Evolutionary conservation across 257 asterid genomes (phyloP), one percentile per base, ranked within the genome.

Genomic region (Capsicum baccatum): DNA sequence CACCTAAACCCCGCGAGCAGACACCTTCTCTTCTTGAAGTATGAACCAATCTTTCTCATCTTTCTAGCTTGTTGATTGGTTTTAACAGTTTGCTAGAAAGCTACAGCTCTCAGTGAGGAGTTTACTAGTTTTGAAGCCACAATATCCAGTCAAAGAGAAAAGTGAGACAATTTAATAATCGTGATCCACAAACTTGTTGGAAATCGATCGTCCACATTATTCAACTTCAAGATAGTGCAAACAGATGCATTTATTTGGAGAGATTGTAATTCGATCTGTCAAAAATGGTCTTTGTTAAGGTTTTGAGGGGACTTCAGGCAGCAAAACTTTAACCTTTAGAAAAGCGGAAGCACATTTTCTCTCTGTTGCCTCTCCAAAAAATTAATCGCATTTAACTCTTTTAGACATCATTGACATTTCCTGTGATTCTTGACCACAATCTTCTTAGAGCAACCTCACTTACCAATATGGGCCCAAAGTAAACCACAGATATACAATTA

Each of bases 401-500:
- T 54, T 76, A 3, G 81, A 52, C 12, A 76, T 76, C 44, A 12
- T 54, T 52, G 8, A 76, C 50, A 52, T 14, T 21, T 54, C 58
- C 81, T 13, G 2, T 4, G 14, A 76, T 26, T 76, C 62, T 74
- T 4, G 47, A 76, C 13, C 44, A 52, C 21, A 52, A 73, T 48
- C 44, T 52, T 52, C 47, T 74, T 50, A 21, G 0, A 12, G 9
- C 17, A 12, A 3, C 62, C 44, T 59, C 59, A 19, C 59, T 48
- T 73, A 10, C 59, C 60, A 19, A 12, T 48, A 74, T 9, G 7
- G 12, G 19, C 78, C 37, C 59, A 56, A 80, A 19, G 74, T 39
- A 9, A 19, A 62, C 16, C 71, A 64, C 33, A 9, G 70, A 26
- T 15, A n/a, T 14, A 74, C 84, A 81, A 81, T 81, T 50, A 62